phyloP scores from a whole-genome alignment of 225 moss, liverwort and hornwort species.

The Straminergon stramineum region DNA sequence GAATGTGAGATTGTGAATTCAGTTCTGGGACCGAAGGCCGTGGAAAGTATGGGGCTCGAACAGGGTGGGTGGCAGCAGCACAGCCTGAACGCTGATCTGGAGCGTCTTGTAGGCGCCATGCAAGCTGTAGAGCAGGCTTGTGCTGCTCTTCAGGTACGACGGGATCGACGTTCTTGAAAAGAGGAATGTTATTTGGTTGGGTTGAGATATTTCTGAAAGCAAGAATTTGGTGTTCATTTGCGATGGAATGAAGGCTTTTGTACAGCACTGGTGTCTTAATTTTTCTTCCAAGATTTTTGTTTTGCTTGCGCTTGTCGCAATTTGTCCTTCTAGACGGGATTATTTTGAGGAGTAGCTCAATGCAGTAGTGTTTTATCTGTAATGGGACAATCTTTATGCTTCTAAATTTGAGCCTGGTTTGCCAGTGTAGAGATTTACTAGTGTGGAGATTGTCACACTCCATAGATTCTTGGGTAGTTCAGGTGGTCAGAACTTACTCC shows the following conservation, averaged over 20 bases:
- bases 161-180: not conserved
- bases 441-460: not conserved
- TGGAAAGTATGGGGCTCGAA: constrained; percentile 64
- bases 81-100: constrained; percentile 39
- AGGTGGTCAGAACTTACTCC: not conserved
- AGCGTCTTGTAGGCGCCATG: constrained; percentile 67
- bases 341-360: not conserved
- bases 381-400: not conserved
- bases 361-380: not conserved
- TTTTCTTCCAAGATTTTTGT: not conserved
- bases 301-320: not conserved
- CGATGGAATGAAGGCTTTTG: not conserved
- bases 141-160: constrained; percentile 67
- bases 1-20: not conserved
- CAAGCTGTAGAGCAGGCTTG: constrained; percentile 96
- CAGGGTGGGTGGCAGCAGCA: constrained; percentile 66
- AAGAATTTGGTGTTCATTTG: not conserved
- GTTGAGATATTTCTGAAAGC: not conserved
- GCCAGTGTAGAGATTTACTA: not conserved
- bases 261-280: not conserved
- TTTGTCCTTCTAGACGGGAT: not conserved
- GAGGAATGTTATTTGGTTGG: not conserved
- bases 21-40: constrained; percentile 1
- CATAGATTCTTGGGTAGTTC: not conserved
- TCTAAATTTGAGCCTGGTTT: not conserved